Conservation (phyloP, 805 yeast genomes). For the Candida multigemmis region DNA sequence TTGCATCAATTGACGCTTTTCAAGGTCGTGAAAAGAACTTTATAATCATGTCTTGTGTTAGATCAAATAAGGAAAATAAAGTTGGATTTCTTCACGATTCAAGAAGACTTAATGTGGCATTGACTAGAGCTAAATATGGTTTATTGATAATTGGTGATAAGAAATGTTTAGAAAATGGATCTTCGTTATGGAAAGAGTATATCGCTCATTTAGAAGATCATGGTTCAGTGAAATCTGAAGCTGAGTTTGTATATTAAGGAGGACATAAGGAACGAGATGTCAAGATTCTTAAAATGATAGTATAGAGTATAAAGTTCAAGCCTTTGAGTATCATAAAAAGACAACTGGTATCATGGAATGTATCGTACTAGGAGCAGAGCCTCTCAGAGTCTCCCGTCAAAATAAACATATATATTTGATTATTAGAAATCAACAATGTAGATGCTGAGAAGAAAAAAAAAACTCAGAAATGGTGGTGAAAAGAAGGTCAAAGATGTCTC, state of each 20-base stretch:
- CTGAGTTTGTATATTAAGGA: slow-evolving; percentile 5
- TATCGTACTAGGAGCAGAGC: no score
- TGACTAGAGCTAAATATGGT: slow-evolving; percentile 83
- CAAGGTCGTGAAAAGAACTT: slow-evolving; percentile 52
- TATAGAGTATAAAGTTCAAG: no score
- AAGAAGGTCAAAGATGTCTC: no score
- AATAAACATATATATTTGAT: no score
- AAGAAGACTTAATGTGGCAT: slow-evolving; percentile 80
- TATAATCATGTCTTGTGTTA: slow-evolving; percentile 42
- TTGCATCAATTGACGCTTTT: slow-evolving; percentile 56
- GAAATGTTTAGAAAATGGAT: slow-evolving; percentile 37
- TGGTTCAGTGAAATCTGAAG: slow-evolving; percentile 14
- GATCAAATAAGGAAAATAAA: slow-evolving; percentile 61
- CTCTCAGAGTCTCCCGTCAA: no score
- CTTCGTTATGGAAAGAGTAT: slow-evolving; percentile 42
- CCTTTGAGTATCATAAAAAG: no score
- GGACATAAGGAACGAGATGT: no score
- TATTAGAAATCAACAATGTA: no score
- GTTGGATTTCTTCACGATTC: slow-evolving; percentile 84
- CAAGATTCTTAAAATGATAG: no score
- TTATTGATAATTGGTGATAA: slow-evolving; percentile 37
- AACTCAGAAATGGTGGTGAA: no score
- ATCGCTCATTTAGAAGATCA: slow-evolving; percentile 29
- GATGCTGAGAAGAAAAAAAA: no score
- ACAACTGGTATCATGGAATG: no score